Evolutionary conservation across 768 basidiomycete genomes (phyloP).

Genomic region (Macrolepiota dolichaula): DNA sequence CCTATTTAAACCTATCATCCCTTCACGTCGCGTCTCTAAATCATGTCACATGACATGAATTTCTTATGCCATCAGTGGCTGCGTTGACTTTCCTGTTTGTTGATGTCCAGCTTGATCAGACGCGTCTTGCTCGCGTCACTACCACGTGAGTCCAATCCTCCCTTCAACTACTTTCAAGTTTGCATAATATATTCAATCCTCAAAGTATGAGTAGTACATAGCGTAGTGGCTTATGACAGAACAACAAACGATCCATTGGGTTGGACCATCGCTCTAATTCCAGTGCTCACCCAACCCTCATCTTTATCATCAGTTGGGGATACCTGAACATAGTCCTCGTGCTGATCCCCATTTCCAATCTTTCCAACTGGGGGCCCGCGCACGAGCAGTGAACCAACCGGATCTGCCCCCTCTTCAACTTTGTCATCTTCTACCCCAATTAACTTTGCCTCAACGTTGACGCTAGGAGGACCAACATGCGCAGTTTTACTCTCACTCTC

Average conservation of each 20-base stretch:
- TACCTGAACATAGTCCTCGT: conserved; percentile 33
- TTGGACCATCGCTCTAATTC: conserved; percentile 36
- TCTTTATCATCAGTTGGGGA: conserved; percentile 12
- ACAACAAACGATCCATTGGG: conserved; percentile 66
- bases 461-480: conserved; percentile 75
- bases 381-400: conserved; percentile 55
- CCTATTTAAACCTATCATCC: conserved; percentile 29
- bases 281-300: conserved; percentile 24
- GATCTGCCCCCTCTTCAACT: conserved; percentile 66
- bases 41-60: conserved; percentile 11
- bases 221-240: conserved; percentile 14
- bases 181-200: no score
- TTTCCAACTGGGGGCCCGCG: conserved; percentile 75
- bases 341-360: conserved; percentile 29
- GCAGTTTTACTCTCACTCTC: conserved; percentile 31
- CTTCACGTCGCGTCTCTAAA: conserved; percentile 14
- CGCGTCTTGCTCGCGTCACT: conserved; percentile 17
- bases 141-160: conserved; percentile 14
- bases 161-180: background rate
- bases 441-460: conserved; percentile 85
- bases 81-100: conserved; percentile 39
- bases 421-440: conserved; percentile 59
- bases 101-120: conserved; percentile 21
- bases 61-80: conserved; percentile 27
- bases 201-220: background rate